Percentiles rank a stretch among this genome's conserved stretches.
Conservation (phyloP, 345 rosid genomes). For the Euphorbia tirucalli region DNA sequence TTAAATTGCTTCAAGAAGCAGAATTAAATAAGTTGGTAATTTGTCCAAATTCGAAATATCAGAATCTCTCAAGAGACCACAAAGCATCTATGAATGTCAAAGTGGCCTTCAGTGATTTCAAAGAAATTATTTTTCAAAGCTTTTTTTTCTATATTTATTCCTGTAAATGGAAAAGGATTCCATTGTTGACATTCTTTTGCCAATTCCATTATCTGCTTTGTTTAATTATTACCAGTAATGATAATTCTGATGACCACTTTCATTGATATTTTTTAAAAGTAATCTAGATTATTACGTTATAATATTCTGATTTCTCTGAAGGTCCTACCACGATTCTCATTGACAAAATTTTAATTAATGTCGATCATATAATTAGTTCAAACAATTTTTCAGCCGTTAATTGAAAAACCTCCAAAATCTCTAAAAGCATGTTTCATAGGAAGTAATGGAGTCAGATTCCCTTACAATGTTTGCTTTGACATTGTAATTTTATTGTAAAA, state of each 20-base stretch:
- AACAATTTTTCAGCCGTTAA: neutral
- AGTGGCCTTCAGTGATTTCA: neutral
- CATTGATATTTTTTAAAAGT: constrained; percentile 1
- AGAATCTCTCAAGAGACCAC: neutral
- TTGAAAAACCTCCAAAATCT: too few relatives aligned
- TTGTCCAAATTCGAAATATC: neutral
- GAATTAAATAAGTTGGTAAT: neutral
- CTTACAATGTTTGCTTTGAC: too few relatives aligned
- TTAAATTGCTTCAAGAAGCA: too few relatives aligned
- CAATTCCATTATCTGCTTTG: neutral
- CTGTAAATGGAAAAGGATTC: neutral
- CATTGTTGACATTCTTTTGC: constrained; percentile 16
- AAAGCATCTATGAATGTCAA: constrained; percentile 8
- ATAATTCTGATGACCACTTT: constrained; percentile 8
- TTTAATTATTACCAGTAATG: constrained; percentile 8
- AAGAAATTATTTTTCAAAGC: too few relatives aligned
- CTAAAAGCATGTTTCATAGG: too few relatives aligned
- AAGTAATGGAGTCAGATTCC: too few relatives aligned
- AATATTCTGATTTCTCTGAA: neutral
- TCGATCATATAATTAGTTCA: neutral
- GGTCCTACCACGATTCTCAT: neutral
- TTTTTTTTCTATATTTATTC: too few relatives aligned
- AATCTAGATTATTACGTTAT: neutral
- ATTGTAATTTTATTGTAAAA: too few relatives aligned
- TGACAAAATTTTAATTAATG: neutral